Evolutionary conservation across 371 early-diverging fungal species (phyloP).

Genomic region (Actinomortierella ambigua): DNA sequence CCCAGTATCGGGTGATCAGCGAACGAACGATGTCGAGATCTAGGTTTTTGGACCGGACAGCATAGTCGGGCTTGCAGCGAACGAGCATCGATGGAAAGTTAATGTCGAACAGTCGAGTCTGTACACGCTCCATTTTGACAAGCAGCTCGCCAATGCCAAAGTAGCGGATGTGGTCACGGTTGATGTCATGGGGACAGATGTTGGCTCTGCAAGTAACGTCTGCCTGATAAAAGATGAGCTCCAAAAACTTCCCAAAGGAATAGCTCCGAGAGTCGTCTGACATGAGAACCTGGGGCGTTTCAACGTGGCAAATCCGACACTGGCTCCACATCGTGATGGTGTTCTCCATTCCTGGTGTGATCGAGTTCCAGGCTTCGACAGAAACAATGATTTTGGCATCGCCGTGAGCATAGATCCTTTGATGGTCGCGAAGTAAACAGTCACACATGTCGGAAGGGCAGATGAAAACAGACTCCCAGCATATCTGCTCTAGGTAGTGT

Average conservation of each 20-base stretch:
- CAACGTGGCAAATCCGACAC: slow-evolving; percentile 74
- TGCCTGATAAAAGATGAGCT: slow-evolving; percentile 82
- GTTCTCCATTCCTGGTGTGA: slow-evolving; percentile 71
- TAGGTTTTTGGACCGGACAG: slow-evolving; percentile 60
- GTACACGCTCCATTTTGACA: slow-evolving; percentile 77
- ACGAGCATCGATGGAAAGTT: slow-evolving; percentile 79
- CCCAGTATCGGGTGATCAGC: slow-evolving; percentile 70
- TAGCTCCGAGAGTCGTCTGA: slow-evolving; percentile 88
- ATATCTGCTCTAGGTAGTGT: slow-evolving; percentile 85
- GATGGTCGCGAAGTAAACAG: slow-evolving; percentile 75
- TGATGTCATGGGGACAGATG: slow-evolving; percentile 83
- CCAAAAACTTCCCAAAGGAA: slow-evolving; percentile 96
- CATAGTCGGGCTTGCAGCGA: slow-evolving; percentile 59
- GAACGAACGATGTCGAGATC: slow-evolving; percentile 63
- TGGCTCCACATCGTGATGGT: slow-evolving; percentile 84
- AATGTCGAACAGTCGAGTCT: slow-evolving; percentile 80
- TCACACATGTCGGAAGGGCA: slow-evolving; percentile 79
- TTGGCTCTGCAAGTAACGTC: slow-evolving; percentile 72
- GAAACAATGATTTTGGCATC: slow-evolving; percentile 76
- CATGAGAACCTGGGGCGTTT: slow-evolving; percentile 79
- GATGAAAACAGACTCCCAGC: slow-evolving; percentile 61
- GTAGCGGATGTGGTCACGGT: slow-evolving; percentile 77
- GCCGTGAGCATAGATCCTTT: slow-evolving; percentile 84
- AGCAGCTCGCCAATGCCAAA: slow-evolving; percentile 77
- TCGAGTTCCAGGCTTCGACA: slow-evolving; percentile 63